Evolutionary conservation across 2,329 filamentous ascomycete species (phyloP).

Genomic region (Aspergillus amoenus): DNA sequence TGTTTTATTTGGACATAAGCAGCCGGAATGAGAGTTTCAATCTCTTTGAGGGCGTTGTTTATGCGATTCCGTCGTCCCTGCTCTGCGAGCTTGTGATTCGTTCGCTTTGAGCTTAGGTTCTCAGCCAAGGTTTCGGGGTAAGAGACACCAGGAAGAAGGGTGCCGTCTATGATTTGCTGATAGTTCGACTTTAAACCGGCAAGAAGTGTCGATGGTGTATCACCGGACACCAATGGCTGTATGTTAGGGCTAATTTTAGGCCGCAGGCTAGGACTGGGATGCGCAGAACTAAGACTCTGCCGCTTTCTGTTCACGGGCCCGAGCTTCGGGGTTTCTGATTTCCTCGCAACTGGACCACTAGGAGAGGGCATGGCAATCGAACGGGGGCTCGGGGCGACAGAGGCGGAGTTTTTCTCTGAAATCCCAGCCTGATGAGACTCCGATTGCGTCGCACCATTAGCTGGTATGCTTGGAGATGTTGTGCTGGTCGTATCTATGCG

Average conservation of each 20-base stretch:
- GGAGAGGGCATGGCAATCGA: constrained; percentile 54
- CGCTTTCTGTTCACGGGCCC: constrained; percentile 64
- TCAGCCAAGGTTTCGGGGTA: constrained; percentile 91
- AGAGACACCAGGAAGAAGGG: constrained; percentile 80
- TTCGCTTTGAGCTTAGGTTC: constrained; percentile 92
- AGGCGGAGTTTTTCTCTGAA: constrained; percentile 26
- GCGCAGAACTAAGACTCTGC: constrained; percentile 66
- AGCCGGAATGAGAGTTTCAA: constrained; percentile 78
- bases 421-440: constrained; percentile 37
- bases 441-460: constrained; percentile 58
- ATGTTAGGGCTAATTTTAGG: constrained; percentile 93
- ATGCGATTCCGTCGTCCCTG: constrained; percentile 94
- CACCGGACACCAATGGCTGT: constrained; percentile 73
- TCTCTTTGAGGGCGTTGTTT: constrained; percentile 88
- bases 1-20: constrained; percentile 45
- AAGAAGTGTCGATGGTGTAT: constrained; percentile 70
- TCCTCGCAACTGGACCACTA: constrained; percentile 41
- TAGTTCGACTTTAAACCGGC: constrained; percentile 91
- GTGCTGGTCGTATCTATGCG: constrained; percentile 50
- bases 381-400: constrained; percentile 53
- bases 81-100: constrained; percentile 96
- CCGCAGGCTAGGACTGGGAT: constrained; percentile 81
- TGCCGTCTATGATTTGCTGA: constrained; percentile 94
- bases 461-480: constrained; percentile 61
- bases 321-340: constrained; percentile 49